Conservation (phyloP, 306 rosid species). For the Prosopis cineraria region DNA sequence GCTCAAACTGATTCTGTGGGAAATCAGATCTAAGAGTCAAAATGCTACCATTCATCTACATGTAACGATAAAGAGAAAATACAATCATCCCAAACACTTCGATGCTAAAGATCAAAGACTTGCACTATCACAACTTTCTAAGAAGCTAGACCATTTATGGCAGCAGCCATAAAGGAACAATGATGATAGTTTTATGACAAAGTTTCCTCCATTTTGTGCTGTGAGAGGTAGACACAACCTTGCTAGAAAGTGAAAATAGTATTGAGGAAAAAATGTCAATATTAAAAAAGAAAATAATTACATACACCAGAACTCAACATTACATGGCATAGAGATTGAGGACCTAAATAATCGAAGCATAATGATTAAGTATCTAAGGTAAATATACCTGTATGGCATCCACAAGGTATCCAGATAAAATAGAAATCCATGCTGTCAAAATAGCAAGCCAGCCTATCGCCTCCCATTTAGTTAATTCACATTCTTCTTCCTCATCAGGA, state of each 20-base stretch:
- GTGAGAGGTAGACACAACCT: neutral
- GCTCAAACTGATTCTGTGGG: conserved; percentile 16
- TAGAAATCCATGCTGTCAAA: conserved; percentile 79
- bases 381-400: conserved; percentile 75
- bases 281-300: neutral
- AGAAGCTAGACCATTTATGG: neutral
- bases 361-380: conserved; percentile 11
- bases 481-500: conserved; percentile 54
- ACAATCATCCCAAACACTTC: conserved; percentile 8
- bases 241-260: neutral
- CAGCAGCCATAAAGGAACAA: neutral
- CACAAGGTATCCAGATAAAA: conserved; percentile 87
- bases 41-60: neutral
- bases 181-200: neutral
- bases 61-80: neutral
- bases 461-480: conserved; percentile 78
- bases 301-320: neutral
- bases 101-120: neutral
- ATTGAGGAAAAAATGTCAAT: neutral
- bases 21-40: neutral
- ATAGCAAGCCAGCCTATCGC: conserved; percentile 84
- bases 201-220: neutral
- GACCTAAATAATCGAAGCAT: conserved; percentile 22
- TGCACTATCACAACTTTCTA: conserved; percentile 1
- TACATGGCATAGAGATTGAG: conserved; percentile 6